phyloP scores from a whole-genome alignment of 2,329 filamentous ascomycete genomes.

The Phaeosphaeria sp. region DNA sequence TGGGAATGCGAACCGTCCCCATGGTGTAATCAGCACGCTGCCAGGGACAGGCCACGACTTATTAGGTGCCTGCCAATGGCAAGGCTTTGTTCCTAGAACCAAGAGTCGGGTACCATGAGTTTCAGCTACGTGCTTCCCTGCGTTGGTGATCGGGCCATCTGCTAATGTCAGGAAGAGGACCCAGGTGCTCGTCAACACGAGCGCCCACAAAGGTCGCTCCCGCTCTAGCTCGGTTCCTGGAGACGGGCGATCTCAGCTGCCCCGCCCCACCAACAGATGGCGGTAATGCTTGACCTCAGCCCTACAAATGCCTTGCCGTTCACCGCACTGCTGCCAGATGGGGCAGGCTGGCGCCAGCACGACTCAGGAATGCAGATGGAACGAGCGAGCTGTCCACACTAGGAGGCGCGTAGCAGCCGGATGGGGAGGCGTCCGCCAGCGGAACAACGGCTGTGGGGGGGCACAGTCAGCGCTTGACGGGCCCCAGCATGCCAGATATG shows the following conservation, averaged over 20 bases:
- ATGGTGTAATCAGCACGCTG: neutral
- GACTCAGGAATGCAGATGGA: neutral
- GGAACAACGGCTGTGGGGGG: constrained; percentile 18
- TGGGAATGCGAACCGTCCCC: neutral
- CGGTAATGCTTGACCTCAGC: constrained; percentile 6
- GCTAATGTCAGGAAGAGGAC: neutral
- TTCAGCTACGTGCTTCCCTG: neutral
- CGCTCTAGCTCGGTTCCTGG: constrained; percentile 1
- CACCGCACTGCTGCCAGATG: neutral
- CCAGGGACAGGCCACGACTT: neutral
- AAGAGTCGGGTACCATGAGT: neutral
- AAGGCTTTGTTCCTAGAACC: neutral
- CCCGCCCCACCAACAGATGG: neutral
- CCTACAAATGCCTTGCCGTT: neutral
- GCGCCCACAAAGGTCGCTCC: constrained; percentile 5
- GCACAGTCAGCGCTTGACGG: constrained; percentile 12
- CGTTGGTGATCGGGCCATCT: neutral
- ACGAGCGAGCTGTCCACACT: neutral
- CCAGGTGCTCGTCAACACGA: constrained; percentile 8
- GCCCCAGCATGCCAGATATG: constrained; percentile 4
- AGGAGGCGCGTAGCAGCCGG: neutral
- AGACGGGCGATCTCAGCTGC: neutral
- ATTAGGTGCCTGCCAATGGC: neutral
- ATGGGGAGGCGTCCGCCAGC: constrained; percentile 10
- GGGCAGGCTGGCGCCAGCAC: neutral